Base-by-base conservation (phyloP, 2,329 filamentous ascomycete species). In the Grosmannia huntii region DNA sequence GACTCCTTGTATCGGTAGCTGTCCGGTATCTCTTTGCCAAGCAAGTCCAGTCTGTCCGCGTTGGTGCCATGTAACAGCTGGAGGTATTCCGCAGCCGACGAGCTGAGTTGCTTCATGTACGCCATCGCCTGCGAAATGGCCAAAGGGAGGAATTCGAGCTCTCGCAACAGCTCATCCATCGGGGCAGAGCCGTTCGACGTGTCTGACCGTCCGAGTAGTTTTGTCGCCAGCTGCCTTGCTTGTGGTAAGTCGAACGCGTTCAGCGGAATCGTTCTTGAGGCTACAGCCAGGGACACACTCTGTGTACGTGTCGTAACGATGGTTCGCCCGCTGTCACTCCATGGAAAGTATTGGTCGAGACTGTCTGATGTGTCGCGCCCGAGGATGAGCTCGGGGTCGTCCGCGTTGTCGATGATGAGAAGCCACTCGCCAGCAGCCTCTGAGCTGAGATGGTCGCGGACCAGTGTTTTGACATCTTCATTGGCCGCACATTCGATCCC, bases 371-470 rank as follows among this genome's bases (percentile, higher is more conserved):
- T 14, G 52, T 21, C 11, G 36, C 59, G n/a, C 50, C 62, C 60
- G 51, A 65, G 64, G 49, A 69, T 55, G 11, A 70, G 41, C 6
- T 67, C 61, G 11, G 58, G 57, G 28, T 75, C 69, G 41, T 78
- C 74, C 0, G 70, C 71, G 58, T 76, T 77, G 54, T 75, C 70
- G 6, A 76, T 61, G 2, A 76, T 63, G 1, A 76, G 61, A 44
- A 76, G 63, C 73, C 71, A 76, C 38, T 60, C 65, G 7, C 70
- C 68, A 0, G 64, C 57, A 4, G 54, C 58, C n/a, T 65, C 61
- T 0, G 65, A 68, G 48, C 60, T 65, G 0, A 73, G 63, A 23
- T 69, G 62, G 4, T 56, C 53, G 14, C 80, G 74, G 64, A 87
- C 82, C 69, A 38, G 12, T 38, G 36, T 38, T 14, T 38, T 38